Evolutionary conservation across 1,284 basidiomycete genomes (phyloP).

Genomic region (Agaricales sp.): DNA sequence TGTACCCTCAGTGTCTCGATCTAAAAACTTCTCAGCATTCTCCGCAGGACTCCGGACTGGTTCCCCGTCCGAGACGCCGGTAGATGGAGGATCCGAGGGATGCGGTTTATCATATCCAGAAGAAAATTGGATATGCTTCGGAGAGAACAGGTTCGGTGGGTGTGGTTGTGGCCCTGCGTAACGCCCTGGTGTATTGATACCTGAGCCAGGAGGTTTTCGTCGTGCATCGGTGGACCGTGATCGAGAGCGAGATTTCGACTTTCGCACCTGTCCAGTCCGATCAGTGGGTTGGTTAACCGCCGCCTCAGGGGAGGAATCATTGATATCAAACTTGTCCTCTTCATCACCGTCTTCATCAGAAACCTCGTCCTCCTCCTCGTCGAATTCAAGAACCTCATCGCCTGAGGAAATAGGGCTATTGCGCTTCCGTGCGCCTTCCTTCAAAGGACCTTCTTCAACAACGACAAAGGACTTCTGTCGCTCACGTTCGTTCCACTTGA

Average conservation of each 20-base stretch:
- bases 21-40: conserved; percentile 16
- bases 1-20: conserved; percentile 22
- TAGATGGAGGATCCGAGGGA: conserved; percentile 23
- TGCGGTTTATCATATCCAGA: conserved; percentile 15
- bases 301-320: conserved; percentile 65
- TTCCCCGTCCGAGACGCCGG: conserved; percentile 27
- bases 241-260: conserved; percentile 27
- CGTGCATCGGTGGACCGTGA: conserved; percentile 30
- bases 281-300: conserved; percentile 13
- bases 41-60: no score
- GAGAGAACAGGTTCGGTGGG: conserved; percentile 39
- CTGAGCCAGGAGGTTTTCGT: conserved; percentile 28
- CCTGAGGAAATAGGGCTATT: conserved; percentile 16
- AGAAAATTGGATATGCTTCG: conserved; percentile 41
- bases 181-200: conserved; percentile 70
- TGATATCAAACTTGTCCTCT: conserved; percentile 83
- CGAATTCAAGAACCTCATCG: conserved; percentile 35
- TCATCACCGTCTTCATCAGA: conserved; percentile 45
- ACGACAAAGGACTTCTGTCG: conserved; percentile 96
- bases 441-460: conserved; percentile 70
- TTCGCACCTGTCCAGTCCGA: conserved; percentile 10
- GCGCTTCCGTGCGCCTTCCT: conserved; percentile 21
- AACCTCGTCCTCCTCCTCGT: conserved; percentile 39
- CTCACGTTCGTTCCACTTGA: conserved; percentile 97
- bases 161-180: conserved; percentile 59